Evolutionary conservation across 1,284 basidiomycete species (phyloP), one percentile per base, ranked within the genome.

Genomic region (Ustilago crameri): DNA sequence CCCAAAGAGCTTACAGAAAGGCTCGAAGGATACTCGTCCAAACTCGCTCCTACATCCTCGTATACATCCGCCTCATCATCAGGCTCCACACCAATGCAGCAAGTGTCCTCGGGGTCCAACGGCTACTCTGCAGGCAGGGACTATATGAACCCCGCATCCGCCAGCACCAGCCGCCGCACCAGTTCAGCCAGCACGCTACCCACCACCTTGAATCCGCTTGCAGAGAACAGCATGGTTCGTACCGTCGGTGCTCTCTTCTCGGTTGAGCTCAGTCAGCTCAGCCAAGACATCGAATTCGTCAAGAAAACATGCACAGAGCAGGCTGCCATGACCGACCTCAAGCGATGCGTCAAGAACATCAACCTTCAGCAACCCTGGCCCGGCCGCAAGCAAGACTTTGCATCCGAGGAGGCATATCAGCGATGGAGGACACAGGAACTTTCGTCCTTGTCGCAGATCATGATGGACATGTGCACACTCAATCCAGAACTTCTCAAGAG

Each of bases 311-410:
- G 91, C 69, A 91, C 90, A 17, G 91, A 93, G 81, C 62, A 75
- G 34, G 79, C 77, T 10, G 78, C 73, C 41, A 71, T 80, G 71
- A 57, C 75, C 24, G 81, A 83, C 35, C 47, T 80, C 4, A 85
- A 95, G 90, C 92, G 91, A 30, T 94, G 92, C 81, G 86, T 97
- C 54, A 95, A 93, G 85, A 93, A 94, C 69, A 91, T 98, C 82
- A 92, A 91, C 62, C 90, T 91, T 8, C 91, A 92, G 40, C 87
- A 88, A 20, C 85, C 91, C 0, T 93, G 95, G 82, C 93, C 95
- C 0, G 93, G 92, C 27, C 88, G 90, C 46, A 87, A 90, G 68
- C 90, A 92, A 71, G 95, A 98, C 82, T 98, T 98, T 88, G 24
- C 89, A 84, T 56, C 91, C 91, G 72, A 74, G 3, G 88, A 89